Base-by-base conservation (phyloP, 2,329 filamentous ascomycete species). In the Trematosphaeria pertusa region DNA sequence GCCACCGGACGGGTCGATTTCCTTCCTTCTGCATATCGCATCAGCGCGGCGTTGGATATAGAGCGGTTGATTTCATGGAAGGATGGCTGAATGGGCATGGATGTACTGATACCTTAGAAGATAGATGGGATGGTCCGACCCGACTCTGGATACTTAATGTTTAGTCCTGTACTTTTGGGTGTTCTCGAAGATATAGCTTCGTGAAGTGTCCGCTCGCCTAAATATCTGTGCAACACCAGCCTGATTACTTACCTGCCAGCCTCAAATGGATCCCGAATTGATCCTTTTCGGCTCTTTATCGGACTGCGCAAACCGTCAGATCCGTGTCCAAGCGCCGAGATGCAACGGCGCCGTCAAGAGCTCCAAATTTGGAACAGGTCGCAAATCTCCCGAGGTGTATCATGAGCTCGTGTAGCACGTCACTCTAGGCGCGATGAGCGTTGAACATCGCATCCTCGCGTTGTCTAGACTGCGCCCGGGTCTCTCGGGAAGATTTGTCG, bases 21-120 rank as follows among this genome's bases (percentile, higher is more conserved):
- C 43, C 35, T 32, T 38, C 19, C 26, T 41, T n/a, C n/a, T 19
- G 21, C 32, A 18, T 30, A 11, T 21, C 26, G 41, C 43, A 50
- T 54, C 18, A 51, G 52, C 48, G 38, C 35, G 52, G 52, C 43
- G 48, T 52, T 52, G 20, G 39, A 4, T n/a, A 47, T 54, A 49
- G 50, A 49, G 26, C 15, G 48, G 40, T 8, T 3, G 35, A 14
- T 38, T 34, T 26, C 26, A 37, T 4, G 19, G 19, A n/a, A 22
- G 35, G 11, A 31, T 18, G 17, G 32, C 32, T 35, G 32, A 35
- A 11, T 14, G 15, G 28, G 26, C 18, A 18, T 15, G 8, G 9
- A 19, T 22, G 18, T 33, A 26, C 20, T 33, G 26, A 21, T 24
- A 33, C 35, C 18, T 37, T 24, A 22, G 35, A 14, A 8, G 18